Base-by-base conservation (phyloP, 225 moss, liverwort and hornwort genomes). In the Asterella californica region DNA sequence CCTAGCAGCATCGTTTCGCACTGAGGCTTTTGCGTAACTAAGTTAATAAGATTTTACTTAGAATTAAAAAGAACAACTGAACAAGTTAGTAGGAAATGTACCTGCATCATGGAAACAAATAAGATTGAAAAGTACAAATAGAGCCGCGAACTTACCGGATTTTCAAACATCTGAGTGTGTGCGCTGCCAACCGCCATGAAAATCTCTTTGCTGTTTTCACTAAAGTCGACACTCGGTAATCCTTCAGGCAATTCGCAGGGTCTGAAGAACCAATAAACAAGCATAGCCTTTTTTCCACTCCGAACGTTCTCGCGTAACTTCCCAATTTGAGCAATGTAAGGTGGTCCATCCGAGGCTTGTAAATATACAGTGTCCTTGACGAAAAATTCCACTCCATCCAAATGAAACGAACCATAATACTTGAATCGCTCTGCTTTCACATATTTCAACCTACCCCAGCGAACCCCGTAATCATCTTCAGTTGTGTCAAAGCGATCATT, bases 201-300 rank as follows among this genome's bases (percentile, higher is more conserved):
- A 18, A 86, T 15, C 14, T 80, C 78, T 52, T 70, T 86, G 80
- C 77, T 75, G 48, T 61, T 80, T 72, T 67, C 59, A 34, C 72
- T 69, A 24, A 82, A 85, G 21, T 83, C 83, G 17, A 86, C 83
- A 24, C 49, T 66, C 10, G 57, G 59, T 33, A 86, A 42, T 49
- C 81, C 78, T 69, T 74, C 69, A 1, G 86, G 86, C 53, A 86
- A 34, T 69, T 86, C 86, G 53, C 80, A 69, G 29, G 86, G 78
- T 81, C 83, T 77, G 66, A 72, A 83, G 50, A 83, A 86, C 86
- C 86, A 86, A 72, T 80, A 80, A 29, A 86, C 83, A 19, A 32
- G 30, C 82, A 86, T 83, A 18, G 32, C 38, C 78, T 78, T 86
- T 15, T 70, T 37, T 74, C 47, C 81, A 37, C 45, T 62, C 30